A percentile compares a stretch with the other conserved stretches of the same genome.
phyloP scores from a whole-genome alignment of 2,329 filamentous ascomycete genomes.

The Chalara sp. region DNA sequence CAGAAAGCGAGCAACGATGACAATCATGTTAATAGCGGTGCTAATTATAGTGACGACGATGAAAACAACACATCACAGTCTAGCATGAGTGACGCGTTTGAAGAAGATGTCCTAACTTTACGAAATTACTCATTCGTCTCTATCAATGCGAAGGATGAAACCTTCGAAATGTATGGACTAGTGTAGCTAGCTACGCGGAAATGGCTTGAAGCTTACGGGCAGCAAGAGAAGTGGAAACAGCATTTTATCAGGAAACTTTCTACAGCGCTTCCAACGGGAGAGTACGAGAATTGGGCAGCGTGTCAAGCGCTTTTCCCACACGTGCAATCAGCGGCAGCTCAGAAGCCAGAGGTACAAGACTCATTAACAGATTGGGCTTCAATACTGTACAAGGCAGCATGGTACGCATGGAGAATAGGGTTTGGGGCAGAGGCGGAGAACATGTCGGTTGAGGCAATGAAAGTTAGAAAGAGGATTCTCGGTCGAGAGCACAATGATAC shows the following conservation, averaged over 20 bases:
- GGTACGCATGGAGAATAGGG: conserved; percentile 13
- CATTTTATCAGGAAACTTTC: too few species aligned
- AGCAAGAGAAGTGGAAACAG: too few species aligned
- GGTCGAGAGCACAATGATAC: conserved; percentile 11
- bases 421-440: conserved; percentile 8
- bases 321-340: conserved; percentile 10
- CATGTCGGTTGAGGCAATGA: conserved; percentile 8
- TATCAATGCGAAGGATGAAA: conserved; percentile 8
- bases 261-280: too few species aligned
- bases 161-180: conserved; percentile 36
- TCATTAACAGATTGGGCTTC: conserved; percentile 15
- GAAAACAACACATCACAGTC: conserved; percentile 9
- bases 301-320: too few species aligned
- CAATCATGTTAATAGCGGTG: conserved; percentile 5
- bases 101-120: conserved; percentile 29
- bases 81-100: conserved; percentile 9
- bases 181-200: conserved; percentile 32
- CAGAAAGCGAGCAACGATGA: conserved; percentile 2
- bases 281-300: too few species aligned
- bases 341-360: conserved; percentile 10
- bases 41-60: neutral
- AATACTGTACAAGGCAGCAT: conserved; percentile 14
- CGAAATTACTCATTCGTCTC: conserved; percentile 31
- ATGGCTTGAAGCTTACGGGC: conserved; percentile 25
- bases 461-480: neutral